Percentiles rank a stretch among this genome's conserved stretches.
Evolutionary conservation across 768 basidiomycete genomes (phyloP).

Genomic region (Panellus pusillus): DNA sequence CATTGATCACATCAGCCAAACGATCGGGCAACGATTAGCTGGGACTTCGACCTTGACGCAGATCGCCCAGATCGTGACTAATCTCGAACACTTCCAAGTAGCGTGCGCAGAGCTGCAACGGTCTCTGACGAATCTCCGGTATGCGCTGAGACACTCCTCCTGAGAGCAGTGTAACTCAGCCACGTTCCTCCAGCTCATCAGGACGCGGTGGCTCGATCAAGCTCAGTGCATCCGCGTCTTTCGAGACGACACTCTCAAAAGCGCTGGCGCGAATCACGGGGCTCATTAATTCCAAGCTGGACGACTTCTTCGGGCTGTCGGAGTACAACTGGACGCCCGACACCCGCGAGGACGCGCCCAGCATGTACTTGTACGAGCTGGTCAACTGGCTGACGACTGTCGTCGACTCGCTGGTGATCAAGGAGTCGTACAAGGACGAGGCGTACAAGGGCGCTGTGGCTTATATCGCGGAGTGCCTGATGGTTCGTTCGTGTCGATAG

Average conservation of each 20-base stretch:
- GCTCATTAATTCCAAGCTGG: conserved; percentile 87
- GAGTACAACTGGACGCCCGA: conserved; percentile 93
- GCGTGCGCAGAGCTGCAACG: conserved; percentile 84
- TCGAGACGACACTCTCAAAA: conserved; percentile 64
- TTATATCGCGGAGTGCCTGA: conserved; percentile 84
- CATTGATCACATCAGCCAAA: conserved; percentile 70
- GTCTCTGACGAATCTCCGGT: conserved; percentile 83
- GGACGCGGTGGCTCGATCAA: conserved; percentile 82
- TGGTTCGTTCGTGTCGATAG: conserved; percentile 54
- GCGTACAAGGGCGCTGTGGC: conserved; percentile 87
- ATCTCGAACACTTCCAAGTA: conserved; percentile 87
- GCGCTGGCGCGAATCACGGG: conserved; percentile 76
- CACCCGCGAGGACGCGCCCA: conserved; percentile 70
- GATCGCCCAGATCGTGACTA: conserved; percentile 89
- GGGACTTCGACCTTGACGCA: conserved; percentile 82
- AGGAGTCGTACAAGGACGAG: conserved; percentile 83
- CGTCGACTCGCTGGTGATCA: conserved; percentile 85
- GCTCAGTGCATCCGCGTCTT: conserved; percentile 61
- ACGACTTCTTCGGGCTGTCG: conserved; percentile 93
- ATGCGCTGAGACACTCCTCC: conserved; percentile 15
- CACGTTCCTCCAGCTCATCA: conserved; percentile 55
- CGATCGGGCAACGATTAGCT: conserved; percentile 72
- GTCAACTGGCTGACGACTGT: conserved; percentile 96
- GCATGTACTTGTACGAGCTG: conserved; percentile 93
- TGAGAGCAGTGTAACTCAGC: background rate